phyloP scores from a whole-genome alignment of 192 early-diverging fungal species.

The Backusella macrospora region DNA sequence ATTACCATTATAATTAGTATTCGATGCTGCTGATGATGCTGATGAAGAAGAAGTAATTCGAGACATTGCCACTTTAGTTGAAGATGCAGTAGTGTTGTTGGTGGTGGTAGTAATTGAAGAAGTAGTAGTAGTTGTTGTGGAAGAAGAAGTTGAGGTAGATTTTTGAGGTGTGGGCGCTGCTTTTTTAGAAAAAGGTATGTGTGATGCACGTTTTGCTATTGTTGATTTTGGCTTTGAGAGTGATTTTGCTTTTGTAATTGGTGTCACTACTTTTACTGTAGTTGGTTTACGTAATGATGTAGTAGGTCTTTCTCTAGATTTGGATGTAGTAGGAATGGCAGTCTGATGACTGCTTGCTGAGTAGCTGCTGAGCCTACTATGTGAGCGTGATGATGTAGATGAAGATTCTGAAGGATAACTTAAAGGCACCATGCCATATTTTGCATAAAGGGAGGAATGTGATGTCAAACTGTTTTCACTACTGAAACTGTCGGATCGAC shows the following conservation, averaged over 20 bases:
- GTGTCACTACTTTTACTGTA: not conserved
- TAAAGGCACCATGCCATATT: not conserved
- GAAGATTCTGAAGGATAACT: constrained; percentile 18
- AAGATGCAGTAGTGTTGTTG: not conserved
- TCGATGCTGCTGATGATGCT: too few relatives aligned
- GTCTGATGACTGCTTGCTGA: not conserved
- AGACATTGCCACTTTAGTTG: too few relatives aligned
- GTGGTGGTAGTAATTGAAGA: not conserved
- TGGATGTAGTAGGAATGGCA: not conserved
- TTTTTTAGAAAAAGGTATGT: constrained; percentile 32
- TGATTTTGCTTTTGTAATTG: not conserved
- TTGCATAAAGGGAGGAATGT: constrained; percentile 15
- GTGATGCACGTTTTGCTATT: constrained; percentile 34
- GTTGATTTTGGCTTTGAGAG: not conserved
- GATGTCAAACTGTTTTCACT: constrained; percentile 27
- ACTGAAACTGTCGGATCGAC: constrained; percentile 23
- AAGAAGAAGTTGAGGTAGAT: not conserved
- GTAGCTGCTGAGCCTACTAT: constrained; percentile 1
- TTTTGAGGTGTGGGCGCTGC: not conserved
- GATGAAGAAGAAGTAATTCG: too few relatives aligned
- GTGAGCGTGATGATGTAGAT: constrained; percentile 5
- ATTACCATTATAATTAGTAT: too few relatives aligned
- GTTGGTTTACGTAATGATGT: not conserved
- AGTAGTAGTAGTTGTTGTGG: not conserved
- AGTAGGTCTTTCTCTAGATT: constrained; percentile 8